Percentiles rank a stretch among this genome's conserved stretches.
Evolutionary conservation across 1,284 basidiomycete species (phyloP).

Genomic region (Ganoderma lingzhi): DNA sequence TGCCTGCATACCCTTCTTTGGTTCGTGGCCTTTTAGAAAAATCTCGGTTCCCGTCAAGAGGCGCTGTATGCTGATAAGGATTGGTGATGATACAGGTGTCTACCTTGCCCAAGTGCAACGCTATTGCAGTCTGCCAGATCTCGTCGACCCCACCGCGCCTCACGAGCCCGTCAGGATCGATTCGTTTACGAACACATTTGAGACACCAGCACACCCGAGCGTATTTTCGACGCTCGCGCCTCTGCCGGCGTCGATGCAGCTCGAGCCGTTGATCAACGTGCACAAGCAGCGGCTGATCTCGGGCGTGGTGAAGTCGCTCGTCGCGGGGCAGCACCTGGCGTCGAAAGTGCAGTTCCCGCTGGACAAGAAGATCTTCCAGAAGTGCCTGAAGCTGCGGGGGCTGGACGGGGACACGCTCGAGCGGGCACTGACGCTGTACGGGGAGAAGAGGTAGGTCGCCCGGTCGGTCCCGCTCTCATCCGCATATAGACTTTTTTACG

Average conservation of each 20-base stretch:
- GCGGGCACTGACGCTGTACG: conserved; percentile 52
- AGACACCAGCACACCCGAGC: conserved; percentile 74
- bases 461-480: not conserved
- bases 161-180: conserved; percentile 73
- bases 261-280: conserved; percentile 89
- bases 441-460: conserved; percentile 26
- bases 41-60: not conserved
- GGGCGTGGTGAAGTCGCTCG: conserved; percentile 76
- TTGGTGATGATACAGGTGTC: conserved; percentile 56
- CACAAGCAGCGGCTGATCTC: conserved; percentile 88
- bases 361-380: conserved; percentile 78
- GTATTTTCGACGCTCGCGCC: conserved; percentile 76
- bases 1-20: conserved; percentile 81
- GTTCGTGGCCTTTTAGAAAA: conserved; percentile 48
- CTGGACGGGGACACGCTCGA: conserved; percentile 62
- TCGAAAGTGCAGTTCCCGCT: conserved; percentile 72
- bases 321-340: conserved; percentile 84
- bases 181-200: conserved; percentile 65
- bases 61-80: conserved; percentile 5
- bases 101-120: conserved; percentile 80
- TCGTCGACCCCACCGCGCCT: conserved; percentile 85
- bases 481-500: conserved; percentile 1
- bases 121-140: conserved; percentile 75
- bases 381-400: conserved; percentile 75
- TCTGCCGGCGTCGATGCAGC: conserved; percentile 75